Evolutionary conservation across 495 filamentous ascomycete species (phyloP).

Genomic region (Extremus antarcticus): DNA sequence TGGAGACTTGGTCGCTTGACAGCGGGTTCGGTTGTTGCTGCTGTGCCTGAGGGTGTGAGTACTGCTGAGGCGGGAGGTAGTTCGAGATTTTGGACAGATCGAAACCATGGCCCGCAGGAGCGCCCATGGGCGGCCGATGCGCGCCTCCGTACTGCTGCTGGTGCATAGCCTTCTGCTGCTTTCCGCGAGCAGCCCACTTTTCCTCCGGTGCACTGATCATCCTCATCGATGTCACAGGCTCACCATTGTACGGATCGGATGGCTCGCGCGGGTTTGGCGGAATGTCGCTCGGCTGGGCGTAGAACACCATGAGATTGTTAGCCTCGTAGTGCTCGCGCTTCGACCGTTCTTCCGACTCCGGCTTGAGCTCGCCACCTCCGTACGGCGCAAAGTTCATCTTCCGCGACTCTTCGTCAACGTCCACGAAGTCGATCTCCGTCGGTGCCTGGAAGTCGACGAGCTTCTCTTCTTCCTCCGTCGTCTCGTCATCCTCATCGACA

Average conservation of each 20-base stretch:
- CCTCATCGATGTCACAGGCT: slow-evolving; percentile 27
- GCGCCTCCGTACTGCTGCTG: slow-evolving; percentile 11
- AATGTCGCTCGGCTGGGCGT: slow-evolving; percentile 61
- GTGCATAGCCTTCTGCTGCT: slow-evolving; percentile 4
- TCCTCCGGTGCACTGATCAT: slow-evolving; percentile 11
- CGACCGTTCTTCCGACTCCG: slow-evolving; percentile 54
- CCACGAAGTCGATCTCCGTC: slow-evolving; percentile 44
- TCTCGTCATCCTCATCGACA: slow-evolving; percentile 59
- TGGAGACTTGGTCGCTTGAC: not conserved
- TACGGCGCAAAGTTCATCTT: slow-evolving; percentile 49
- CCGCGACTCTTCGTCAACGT: slow-evolving; percentile 41
- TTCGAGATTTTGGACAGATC: not conserved
- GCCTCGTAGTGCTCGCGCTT: slow-evolving; percentile 61
- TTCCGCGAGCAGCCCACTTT: slow-evolving; percentile 13
- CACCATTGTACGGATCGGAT: slow-evolving; percentile 30
- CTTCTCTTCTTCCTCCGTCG: slow-evolving; percentile 31
- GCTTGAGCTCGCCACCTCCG: slow-evolving; percentile 45
- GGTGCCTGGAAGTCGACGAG: slow-evolving; percentile 37
- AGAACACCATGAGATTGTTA: slow-evolving; percentile 74
- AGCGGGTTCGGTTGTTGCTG: slow-evolving; percentile 12
- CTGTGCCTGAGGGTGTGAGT: not conserved
- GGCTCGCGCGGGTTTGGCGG: slow-evolving; percentile 71
- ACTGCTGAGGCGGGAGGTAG: not conserved
- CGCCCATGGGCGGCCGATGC: slow-evolving; percentile 15
- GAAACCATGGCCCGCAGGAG: not conserved